Conservation (phyloP, 108 stramenopile genomes). For the Skeletonema potamos region DNA sequence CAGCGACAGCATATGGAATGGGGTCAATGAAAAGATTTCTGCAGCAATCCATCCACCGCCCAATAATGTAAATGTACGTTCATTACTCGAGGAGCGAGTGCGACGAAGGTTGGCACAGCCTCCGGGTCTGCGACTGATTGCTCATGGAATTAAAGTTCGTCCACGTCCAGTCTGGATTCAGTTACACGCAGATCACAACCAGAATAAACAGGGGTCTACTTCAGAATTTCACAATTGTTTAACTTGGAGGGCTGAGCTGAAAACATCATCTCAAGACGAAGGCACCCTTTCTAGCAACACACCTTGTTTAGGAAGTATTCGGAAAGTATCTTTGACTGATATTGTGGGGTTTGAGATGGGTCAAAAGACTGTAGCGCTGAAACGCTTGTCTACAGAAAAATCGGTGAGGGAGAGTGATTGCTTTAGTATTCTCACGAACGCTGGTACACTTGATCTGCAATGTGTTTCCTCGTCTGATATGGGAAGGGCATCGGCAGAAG, state of each 20-base stretch:
- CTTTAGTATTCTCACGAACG: constrained; percentile 27
- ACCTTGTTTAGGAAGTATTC: constrained; percentile 15
- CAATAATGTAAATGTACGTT: neutral
- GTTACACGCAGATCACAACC: neutral
- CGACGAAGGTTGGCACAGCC: neutral
- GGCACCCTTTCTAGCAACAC: neutral
- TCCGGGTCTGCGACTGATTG: constrained; percentile 26
- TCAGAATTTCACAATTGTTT: constrained; percentile 17
- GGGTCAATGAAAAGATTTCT: too few relatives aligned
- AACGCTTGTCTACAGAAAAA: constrained; percentile 16
- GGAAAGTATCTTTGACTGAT: constrained; percentile 14
- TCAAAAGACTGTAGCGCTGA: constrained; percentile 22
- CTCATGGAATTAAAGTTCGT: constrained; percentile 25
- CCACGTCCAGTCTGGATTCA: constrained; percentile 31
- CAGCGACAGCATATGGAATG: too few relatives aligned
- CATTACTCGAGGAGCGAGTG: neutral
- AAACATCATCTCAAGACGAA: neutral
- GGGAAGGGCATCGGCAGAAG: neutral
- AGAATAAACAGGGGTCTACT: neutral
- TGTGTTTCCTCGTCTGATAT: constrained; percentile 5
- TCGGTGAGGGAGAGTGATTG: constrained; percentile 10
- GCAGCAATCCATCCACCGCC: too few relatives aligned
- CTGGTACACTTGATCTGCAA: constrained; percentile 26
- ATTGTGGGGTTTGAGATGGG: constrained; percentile 24
- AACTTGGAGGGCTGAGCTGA: constrained; percentile 33